Percentiles rank a stretch among this genome's conserved stretches.
These are phyloP conservation scores for Ilyonectria destructans DNA, from an alignment of 2,329 filamentous ascomycete species.

Conservation along the genomic window DNA sequence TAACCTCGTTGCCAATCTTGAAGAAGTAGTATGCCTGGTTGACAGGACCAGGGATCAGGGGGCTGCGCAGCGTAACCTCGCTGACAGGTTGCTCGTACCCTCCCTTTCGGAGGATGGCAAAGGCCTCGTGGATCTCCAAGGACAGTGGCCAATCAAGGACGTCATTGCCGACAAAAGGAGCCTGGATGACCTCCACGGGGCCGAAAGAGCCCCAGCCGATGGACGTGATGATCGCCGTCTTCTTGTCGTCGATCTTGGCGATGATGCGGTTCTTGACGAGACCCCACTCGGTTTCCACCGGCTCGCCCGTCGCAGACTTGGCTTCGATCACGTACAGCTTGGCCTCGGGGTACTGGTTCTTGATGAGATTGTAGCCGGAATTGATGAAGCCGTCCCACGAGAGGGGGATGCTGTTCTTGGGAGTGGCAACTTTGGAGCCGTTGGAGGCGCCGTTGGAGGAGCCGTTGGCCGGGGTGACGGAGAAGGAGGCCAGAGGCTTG, in stretches of 20 bases:
- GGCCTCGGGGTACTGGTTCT: constrained; percentile 26
- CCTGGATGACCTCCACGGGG: constrained; percentile 25
- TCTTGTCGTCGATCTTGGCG: constrained; percentile 23
- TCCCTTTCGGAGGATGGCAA: constrained; percentile 32
- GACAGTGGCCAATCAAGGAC: constrained; percentile 26
- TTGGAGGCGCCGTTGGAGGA: constrained; percentile 3
- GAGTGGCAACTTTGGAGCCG: neutral
- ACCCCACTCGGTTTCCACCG: constrained; percentile 32
- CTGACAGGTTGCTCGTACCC: constrained; percentile 26
- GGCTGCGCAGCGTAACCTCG: constrained; percentile 32
- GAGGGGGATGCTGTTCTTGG: constrained; percentile 18
- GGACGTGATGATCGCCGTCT: constrained; percentile 33
- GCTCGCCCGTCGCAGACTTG: constrained; percentile 18
- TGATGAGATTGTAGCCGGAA: constrained; percentile 30
- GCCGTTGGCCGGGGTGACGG: constrained; percentile 7
- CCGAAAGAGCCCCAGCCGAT: constrained; percentile 33
- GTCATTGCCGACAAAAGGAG: constrained; percentile 18
- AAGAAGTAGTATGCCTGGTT: constrained; percentile 38
- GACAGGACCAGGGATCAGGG: constrained; percentile 23
- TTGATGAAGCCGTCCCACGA: constrained; percentile 37
- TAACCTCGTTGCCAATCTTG: constrained; percentile 27
- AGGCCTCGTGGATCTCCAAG: constrained; percentile 28
- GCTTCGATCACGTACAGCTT: constrained; percentile 32
- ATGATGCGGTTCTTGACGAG: constrained; percentile 36
- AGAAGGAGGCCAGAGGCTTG: constrained; percentile 9